Conservation (phyloP, 179 eudicot species). For the Heliamphora pulchella region DNA sequence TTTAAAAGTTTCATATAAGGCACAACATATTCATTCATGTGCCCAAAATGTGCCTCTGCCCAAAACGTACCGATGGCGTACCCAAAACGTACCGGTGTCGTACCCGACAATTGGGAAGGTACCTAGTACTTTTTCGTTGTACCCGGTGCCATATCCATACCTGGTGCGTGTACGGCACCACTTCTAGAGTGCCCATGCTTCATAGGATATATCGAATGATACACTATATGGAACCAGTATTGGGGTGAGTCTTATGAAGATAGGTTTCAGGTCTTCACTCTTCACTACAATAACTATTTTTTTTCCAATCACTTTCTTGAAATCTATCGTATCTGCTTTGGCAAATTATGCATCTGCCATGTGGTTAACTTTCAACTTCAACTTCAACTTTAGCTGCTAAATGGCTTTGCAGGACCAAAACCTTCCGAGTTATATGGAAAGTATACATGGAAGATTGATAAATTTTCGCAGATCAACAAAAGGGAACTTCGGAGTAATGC, state of each 20-base stretch:
- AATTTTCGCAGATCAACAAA: constrained; percentile 80
- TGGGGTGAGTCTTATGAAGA: background rate
- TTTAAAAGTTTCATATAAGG: too few relatives aligned
- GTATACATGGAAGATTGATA: constrained; percentile 89
- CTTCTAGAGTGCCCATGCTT: too few relatives aligned
- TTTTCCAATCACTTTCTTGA: background rate
- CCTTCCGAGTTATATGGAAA: constrained; percentile 74
- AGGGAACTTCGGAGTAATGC: constrained; percentile 88
- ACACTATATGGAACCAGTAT: background rate
- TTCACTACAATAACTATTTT: background rate
- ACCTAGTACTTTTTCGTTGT: too few relatives aligned
- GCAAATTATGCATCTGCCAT: background rate
- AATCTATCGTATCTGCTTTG: background rate
- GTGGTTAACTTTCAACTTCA: background rate
- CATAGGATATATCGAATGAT: background rate
- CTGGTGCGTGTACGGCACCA: too few relatives aligned
- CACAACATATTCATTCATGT: too few relatives aligned
- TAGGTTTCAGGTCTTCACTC: background rate
- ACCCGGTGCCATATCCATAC: too few relatives aligned
- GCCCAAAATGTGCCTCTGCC: too few relatives aligned
- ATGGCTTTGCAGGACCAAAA: constrained; percentile 52
- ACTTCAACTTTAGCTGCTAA: background rate
- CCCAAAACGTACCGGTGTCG: too few relatives aligned
- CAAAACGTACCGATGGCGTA: too few relatives aligned
- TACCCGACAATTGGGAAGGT: too few relatives aligned